These are phyloP conservation scores for Biancaea sappan DNA, from an alignment of 306 rosid species.

Conservation along the genomic window DNA sequence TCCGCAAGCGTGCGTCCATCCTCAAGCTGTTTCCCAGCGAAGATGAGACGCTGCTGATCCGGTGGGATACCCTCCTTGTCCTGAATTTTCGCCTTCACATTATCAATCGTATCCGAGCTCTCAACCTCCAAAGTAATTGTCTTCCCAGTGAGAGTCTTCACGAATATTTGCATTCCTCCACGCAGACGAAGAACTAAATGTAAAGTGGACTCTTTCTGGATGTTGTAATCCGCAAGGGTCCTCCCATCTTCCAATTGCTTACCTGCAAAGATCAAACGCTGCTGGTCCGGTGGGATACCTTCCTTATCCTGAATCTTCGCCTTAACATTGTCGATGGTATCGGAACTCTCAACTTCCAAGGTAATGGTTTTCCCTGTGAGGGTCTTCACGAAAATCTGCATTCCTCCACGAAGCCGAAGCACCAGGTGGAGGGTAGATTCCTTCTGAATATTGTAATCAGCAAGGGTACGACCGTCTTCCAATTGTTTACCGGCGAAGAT, in stretches of 20 bases:
- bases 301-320: slow-evolving; percentile 58
- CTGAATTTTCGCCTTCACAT: slow-evolving; percentile 25
- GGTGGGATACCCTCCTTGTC: slow-evolving; percentile 52
- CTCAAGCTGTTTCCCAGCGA: slow-evolving; percentile 54
- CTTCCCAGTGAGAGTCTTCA: slow-evolving; percentile 46
- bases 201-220: slow-evolving; percentile 46
- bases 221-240: slow-evolving; percentile 49
- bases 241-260: slow-evolving; percentile 51
- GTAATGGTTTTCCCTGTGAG: slow-evolving; percentile 49
- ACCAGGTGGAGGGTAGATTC: slow-evolving; percentile 43
- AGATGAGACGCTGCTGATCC: slow-evolving; percentile 51
- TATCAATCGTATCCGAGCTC: slow-evolving; percentile 12
- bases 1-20: slow-evolving; percentile 52
- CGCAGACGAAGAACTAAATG: slow-evolving; percentile 48
- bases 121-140: slow-evolving; percentile 46
- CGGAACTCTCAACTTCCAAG: slow-evolving; percentile 47
- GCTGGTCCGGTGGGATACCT: slow-evolving; percentile 49
- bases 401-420: slow-evolving; percentile 37
- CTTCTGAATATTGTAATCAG: slow-evolving; percentile 54
- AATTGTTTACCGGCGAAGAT: slow-evolving; percentile 34
- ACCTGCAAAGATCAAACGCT: slow-evolving; percentile 46
- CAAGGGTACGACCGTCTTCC: slow-evolving; percentile 44
- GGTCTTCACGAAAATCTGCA: slow-evolving; percentile 53
- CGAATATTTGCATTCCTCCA: slow-evolving; percentile 39
- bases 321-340: slow-evolving; percentile 48